Evolutionary conservation across 1,139 yeast species (phyloP).

Genomic region (Pichia sp.): DNA sequence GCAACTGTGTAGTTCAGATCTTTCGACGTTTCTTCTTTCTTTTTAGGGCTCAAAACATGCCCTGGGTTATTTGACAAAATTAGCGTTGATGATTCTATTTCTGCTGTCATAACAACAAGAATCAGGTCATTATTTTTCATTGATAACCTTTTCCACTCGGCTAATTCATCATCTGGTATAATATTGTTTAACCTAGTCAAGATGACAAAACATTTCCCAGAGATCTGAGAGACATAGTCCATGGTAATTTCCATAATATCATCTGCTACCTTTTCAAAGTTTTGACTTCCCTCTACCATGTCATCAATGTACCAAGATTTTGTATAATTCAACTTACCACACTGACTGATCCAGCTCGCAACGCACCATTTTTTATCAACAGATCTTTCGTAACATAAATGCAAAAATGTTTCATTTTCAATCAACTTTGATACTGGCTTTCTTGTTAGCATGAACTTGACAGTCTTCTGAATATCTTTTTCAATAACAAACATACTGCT

Average conservation of each 20-base stretch:
- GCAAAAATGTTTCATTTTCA: conserved; percentile 72
- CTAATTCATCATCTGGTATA: conserved; percentile 72
- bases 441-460: conserved; percentile 51
- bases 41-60: conserved; percentile 6
- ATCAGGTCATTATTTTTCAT: conserved; percentile 57
- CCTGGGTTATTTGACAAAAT: conserved; percentile 36
- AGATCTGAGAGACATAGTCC: conserved; percentile 33
- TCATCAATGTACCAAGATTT: conserved; percentile 62
- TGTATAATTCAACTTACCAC: conserved; percentile 58
- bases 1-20: conserved; percentile 27
- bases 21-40: conserved; percentile 18
- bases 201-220: conserved; percentile 59
- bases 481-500: conserved; percentile 42
- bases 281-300: conserved; percentile 18
- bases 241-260: conserved; percentile 57
- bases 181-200: conserved; percentile 66
- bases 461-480: conserved; percentile 42
- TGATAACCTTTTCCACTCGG: conserved; percentile 72
- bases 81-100: conserved; percentile 58
- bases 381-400: conserved; percentile 80
- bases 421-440: conserved; percentile 35
- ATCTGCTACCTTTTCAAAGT: conserved; percentile 50
- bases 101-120: conserved; percentile 70
- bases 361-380: conserved; percentile 79
- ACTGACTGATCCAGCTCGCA: conserved; percentile 88